Conservation (phyloP, 257 asterid species). For the Nicotiana noctiflora region DNA sequence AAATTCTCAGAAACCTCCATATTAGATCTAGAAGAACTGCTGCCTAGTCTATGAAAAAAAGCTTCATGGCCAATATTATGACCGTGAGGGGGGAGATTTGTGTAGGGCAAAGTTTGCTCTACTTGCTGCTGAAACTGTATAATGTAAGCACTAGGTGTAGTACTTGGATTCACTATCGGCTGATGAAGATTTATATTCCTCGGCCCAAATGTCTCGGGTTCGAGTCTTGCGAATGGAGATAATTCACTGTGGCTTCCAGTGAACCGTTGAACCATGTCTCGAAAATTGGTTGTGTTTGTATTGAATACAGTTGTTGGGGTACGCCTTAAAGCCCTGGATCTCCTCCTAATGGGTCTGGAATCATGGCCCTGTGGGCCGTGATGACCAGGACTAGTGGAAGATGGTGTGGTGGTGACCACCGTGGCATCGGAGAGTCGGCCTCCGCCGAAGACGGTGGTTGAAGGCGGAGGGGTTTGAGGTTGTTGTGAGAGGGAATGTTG, state of each 20-base stretch:
- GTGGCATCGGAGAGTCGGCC: background rate
- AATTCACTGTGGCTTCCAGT: conserved; percentile 18
- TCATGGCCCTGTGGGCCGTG: conserved; percentile 33
- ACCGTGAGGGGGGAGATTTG: background rate
- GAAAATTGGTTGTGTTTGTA: conserved; percentile 48
- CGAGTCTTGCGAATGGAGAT: too few species aligned
- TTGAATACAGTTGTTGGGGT: conserved; percentile 55
- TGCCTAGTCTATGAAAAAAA: background rate
- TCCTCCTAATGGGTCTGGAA: conserved; percentile 34
- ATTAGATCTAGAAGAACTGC: background rate
- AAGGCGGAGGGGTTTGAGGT: background rate
- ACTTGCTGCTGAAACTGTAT: background rate
- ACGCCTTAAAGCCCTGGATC: conserved; percentile 41
- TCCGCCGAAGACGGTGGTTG: background rate
- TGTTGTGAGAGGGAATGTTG: conserved; percentile 8
- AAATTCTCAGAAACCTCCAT: background rate
- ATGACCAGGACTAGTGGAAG: conserved; percentile 12
- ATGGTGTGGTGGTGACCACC: conserved; percentile 9
- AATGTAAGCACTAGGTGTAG: background rate
- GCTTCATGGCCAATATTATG: background rate
- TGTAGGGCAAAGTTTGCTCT: background rate
- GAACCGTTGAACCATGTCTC: conserved; percentile 58
- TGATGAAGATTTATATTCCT: background rate
- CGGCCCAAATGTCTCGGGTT: background rate
- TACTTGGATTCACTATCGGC: background rate